Conservation (phyloP, 2,329 filamentous ascomycete genomes). For the Aspergillus sp. region DNA sequence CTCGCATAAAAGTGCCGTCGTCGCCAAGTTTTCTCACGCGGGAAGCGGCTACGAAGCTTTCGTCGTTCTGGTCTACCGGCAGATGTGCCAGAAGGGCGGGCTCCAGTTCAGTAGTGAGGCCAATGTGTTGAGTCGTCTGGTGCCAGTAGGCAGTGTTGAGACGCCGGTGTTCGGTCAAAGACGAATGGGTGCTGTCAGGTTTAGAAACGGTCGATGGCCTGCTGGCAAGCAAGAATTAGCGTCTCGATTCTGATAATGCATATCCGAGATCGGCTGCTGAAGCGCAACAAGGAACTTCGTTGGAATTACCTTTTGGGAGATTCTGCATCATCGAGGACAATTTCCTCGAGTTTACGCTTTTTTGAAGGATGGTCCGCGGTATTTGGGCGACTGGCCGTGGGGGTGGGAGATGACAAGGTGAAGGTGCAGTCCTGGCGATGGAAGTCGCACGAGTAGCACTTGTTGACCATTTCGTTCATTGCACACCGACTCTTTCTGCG, state of each 20-base stretch:
- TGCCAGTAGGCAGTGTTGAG: constrained; percentile 36
- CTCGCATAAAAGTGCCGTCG: constrained; percentile 43
- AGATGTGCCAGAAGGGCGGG: constrained; percentile 41
- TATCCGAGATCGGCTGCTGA: constrained; percentile 22
- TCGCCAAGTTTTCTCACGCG: constrained; percentile 40
- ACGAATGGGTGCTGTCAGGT: constrained; percentile 19
- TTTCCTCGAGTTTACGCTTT: constrained; percentile 42
- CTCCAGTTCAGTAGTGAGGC: constrained; percentile 44
- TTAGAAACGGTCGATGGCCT: constrained; percentile 29
- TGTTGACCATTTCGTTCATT: constrained; percentile 45
- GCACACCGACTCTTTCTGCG: constrained; percentile 44
- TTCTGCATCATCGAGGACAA: constrained; percentile 26
- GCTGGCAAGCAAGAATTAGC: constrained; percentile 16
- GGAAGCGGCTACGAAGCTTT: constrained; percentile 35
- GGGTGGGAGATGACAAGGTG: constrained; percentile 25
- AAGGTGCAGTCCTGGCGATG: constrained; percentile 47
- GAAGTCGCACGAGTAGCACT: constrained; percentile 46
- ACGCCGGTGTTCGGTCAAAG: constrained; percentile 22
- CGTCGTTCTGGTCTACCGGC: constrained; percentile 41
- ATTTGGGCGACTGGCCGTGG: constrained; percentile 9
- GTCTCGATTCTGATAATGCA: constrained; percentile 12
- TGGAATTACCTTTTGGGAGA: constrained; percentile 36
- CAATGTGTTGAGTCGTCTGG: constrained; percentile 43
- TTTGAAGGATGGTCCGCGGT: constrained; percentile 30
- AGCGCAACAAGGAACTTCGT: background rate